Evolutionary conservation across 352 stramenopile species (phyloP).

Genomic region (Globisporangium viniferum): DNA sequence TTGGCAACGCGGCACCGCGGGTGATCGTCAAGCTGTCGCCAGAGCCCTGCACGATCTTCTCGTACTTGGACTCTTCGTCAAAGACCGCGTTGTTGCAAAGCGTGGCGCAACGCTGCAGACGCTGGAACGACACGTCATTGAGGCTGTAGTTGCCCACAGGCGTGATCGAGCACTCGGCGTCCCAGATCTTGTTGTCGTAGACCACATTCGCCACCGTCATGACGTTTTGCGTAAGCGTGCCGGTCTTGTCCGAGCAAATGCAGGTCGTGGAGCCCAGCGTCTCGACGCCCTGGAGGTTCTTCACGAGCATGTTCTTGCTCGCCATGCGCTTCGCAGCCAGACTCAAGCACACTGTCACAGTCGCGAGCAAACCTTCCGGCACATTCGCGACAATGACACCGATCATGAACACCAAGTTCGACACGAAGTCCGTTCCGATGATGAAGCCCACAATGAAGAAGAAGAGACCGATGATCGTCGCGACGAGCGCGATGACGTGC

Average conservation of each 20-base stretch:
- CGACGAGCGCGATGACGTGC: constrained; percentile 59
- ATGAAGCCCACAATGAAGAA: constrained; percentile 61
- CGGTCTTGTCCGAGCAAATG: constrained; percentile 96
- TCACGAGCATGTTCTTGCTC: constrained; percentile 91
- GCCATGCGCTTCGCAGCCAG: constrained; percentile 89
- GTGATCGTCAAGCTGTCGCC: constrained; percentile 16
- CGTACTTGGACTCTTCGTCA: constrained; percentile 51
- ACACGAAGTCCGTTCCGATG: constrained; percentile 48
- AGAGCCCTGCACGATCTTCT: constrained; percentile 18
- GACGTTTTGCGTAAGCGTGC: constrained; percentile 92
- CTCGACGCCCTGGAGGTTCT: constrained; percentile 92
- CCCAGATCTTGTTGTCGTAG: constrained; percentile 68
- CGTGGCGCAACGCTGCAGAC: constrained; percentile 80
- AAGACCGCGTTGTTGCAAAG: constrained; percentile 91
- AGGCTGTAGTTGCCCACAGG: constrained; percentile 53
- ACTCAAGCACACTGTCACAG: constrained; percentile 91
- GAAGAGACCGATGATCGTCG: constrained; percentile 50
- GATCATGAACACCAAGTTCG: constrained; percentile 94
- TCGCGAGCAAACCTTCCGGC: constrained; percentile 89
- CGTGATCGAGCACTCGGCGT: constrained; percentile 78
- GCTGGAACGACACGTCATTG: constrained; percentile 44
- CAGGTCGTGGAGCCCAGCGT: constrained; percentile 90
- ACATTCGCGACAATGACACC: constrained; percentile 96
- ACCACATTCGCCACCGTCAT: constrained; percentile 91
- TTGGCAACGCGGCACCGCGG: constrained; percentile 17